Base-by-base conservation (phyloP, 306 rosid genomes). In the Hippophae tibetana region DNA sequence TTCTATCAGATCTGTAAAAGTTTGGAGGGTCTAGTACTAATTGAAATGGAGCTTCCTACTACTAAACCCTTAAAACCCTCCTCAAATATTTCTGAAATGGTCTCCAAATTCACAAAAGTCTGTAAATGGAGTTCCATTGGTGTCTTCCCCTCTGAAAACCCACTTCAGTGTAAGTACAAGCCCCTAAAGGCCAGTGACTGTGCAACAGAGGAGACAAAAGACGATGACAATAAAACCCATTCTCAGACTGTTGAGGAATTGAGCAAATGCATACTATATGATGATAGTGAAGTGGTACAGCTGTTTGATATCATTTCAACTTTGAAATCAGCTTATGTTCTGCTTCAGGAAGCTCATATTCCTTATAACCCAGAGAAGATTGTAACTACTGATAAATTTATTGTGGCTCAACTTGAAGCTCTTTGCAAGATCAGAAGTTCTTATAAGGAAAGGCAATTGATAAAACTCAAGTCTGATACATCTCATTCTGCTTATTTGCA, bases 311-410 rank as follows among this genome's bases (percentile, higher is more conserved):
- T 64, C 52, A 82, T 86, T 69, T 84, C 85, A 7, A 70, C 85
- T 7, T 53, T 89, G 75, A 89, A 89, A 65, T 69, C 71, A n/a
- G 86, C 95, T 41, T 90, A 90, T 63, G 73, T 82, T 64, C 72
- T 79, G 86, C 87, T 90, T 64, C 97, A 90, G 71, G 73, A 80
- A 66, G 94, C 95, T 69, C 95, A 90, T 13, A 59, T 81, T 27
- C 97, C 94, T 23, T 84, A 90, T 58, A 75, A 82, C n/a, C 83
- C 94, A 0, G 66, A 67, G 45, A 80, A 77, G 86, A 82, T 86
- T 68, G 57, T 76, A 57, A 94, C 77, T 47, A 94, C 95, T 6
- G 94, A 90, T 70, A 74, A 79, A 57, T 62, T 43, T 27, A 72
- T 90, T 50, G 70, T 84, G 57, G 79, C 79, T 64, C 79, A 82